Evolutionary conservation across 2,329 filamentous ascomycete species (phyloP), one percentile per base, ranked within the genome.

Genomic region (Colletotrichum cordylinicola): DNA sequence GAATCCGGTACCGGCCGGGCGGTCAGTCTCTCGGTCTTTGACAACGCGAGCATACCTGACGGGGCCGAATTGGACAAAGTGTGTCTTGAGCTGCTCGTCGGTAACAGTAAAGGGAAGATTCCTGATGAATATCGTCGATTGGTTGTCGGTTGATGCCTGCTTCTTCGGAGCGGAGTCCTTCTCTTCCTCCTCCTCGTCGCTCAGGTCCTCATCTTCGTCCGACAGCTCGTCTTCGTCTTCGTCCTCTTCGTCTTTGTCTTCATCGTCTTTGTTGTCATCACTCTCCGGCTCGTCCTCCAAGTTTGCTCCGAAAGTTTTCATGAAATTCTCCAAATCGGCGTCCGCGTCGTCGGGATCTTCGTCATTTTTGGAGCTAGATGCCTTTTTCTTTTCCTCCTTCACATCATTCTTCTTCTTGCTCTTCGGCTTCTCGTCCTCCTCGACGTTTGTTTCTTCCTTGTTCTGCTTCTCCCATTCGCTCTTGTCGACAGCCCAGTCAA

Each of bases 401-500:
- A 86, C 82, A 76, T 88, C 88, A 21, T n/a, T 33, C 79, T 78
- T 74, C 68, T 82, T 83, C 74, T 85, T 83, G 29, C 78, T 77
- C 73, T 82, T 80, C 29, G 78, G 27, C 79, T 78, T 75, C 72
- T 82, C 80, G 15, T 74, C 56, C 33, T 75, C 73, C 48, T 74
- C 73, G 18, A 65, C 62, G 13, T 71, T 74, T 29, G 78, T 75
- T 8, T 83, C 83, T 48, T 83, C 85, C 21, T 84, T 83, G 70
- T 92, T 89, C 78, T 92, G 88, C 77, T 92, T 89, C 77, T 96
- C 91, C 95, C 95, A 99, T 8, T 93, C 92, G 56, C 93, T 90
- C 86, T 98, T 98, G 76, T 98, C 95, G 5, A 98, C 96, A 37
- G 98, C 96, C 95, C 95, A 99, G 86, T 99, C 97, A 8, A 99